Conservation (phyloP, 2,329 filamentous ascomycete genomes). For the Berkeleyomyces rouxiae region DNA sequence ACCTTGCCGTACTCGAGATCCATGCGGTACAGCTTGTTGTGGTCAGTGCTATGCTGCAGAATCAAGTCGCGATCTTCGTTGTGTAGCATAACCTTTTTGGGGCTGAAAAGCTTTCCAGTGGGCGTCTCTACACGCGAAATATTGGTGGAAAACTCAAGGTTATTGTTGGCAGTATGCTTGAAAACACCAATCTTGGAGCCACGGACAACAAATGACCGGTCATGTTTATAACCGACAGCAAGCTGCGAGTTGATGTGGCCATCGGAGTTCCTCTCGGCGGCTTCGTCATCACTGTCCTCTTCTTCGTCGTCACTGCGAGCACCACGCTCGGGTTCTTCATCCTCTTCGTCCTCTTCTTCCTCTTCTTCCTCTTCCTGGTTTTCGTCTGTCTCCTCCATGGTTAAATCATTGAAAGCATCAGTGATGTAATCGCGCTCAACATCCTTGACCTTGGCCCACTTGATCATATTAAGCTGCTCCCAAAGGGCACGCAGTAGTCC, state of each 20-base stretch:
- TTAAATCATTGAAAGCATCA: conserved; percentile 86
- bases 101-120: conserved; percentile 71
- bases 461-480: conserved; percentile 88
- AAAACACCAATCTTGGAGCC: conserved; percentile 98
- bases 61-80: conserved; percentile 82
- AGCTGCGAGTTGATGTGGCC: conserved; percentile 84
- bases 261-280: conserved; percentile 49
- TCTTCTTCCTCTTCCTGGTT: conserved; percentile 31
- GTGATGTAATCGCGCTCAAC: conserved; percentile 87
- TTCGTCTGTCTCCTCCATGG: conserved; percentile 59
- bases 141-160: conserved; percentile 88
- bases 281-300: conserved; percentile 47
- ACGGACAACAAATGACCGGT: conserved; percentile 90
- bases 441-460: conserved; percentile 87
- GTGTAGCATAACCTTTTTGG: conserved; percentile 93
- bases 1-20: conserved; percentile 96
- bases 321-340: conserved; percentile 35
- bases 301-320: conserved; percentile 64
- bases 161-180: conserved; percentile 85
- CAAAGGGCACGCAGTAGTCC: conserved; percentile 90
- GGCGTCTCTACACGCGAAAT: conserved; percentile 92
- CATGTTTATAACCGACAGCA: conserved; percentile 91
- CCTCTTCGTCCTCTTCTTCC: conserved; percentile 35
- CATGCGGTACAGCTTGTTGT: conserved; percentile 90
- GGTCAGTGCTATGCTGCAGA: conserved; percentile 64